Base-by-base conservation (phyloP, 176 grass and related monocot species). In the Phragmites australis region DNA sequence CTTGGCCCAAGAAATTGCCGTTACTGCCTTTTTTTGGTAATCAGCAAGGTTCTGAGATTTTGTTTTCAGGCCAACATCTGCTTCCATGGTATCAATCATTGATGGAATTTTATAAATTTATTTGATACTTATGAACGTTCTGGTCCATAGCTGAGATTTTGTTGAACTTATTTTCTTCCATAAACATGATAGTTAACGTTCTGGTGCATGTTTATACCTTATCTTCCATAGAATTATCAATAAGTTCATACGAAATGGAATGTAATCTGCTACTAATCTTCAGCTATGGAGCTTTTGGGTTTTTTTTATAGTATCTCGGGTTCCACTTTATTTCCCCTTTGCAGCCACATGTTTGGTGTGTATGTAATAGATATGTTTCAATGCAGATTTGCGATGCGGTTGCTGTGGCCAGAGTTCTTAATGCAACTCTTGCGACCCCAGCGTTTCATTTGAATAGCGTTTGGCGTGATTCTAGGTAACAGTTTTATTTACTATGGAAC, bases 391-490 rank as follows among this genome's bases (percentile, higher is more conserved):
- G 89, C 39, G 92, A 97, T 62, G 95, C 95, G 47, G 92, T 94
- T 87, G 92, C 90, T 37, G 95, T 97, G 26, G 92, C 95, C 4
- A 82, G 86, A 49, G 71, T 94, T 83, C 81, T 97, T 66, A 97
- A 97, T 92, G 95, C 95, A 74, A 97, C 95, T 65, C 95, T 97
- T 82, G 83, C 94, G 77, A 91, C 66, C 69, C 95, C 95, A 70
- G 88, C 75, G 32, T 93, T 97, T 88, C 95, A 97, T 83, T 78
- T 98, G 75, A 94, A 98, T 51, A 98, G 95, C 13, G 95, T 98
- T 79, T 98, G 92, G 95, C 90, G 84, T 81, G 95, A 98, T 94
- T 87, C 90, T 47, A 94, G 95, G 95, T 98, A 76, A 88, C 47
- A 70, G 23, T 79, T 62, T 79, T 72, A 31, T 58, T 73, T 82